Conservation (phyloP, 495 filamentous ascomycete species). For the Delitschia confertaspora region DNA sequence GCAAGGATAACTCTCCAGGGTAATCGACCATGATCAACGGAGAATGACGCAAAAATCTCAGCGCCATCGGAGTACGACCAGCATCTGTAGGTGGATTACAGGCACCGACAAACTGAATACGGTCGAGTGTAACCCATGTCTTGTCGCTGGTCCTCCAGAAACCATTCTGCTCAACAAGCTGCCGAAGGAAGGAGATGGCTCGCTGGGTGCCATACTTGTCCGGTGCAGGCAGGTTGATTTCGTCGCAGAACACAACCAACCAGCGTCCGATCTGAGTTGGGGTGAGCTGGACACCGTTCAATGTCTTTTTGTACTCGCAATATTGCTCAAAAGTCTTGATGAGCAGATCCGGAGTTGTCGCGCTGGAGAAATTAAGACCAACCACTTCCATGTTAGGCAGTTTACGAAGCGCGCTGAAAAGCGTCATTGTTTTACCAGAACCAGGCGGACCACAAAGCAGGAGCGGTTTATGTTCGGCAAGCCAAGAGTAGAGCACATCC, state of each 20-base stretch:
- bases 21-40: conserved; percentile 99
- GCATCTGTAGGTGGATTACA: conserved; percentile 99
- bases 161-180: conserved; percentile 95
- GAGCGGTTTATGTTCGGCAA: conserved; percentile 95
- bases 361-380: conserved; percentile 97
- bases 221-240: conserved; percentile 97
- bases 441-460: conserved; percentile 94
- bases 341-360: conserved; percentile 91
- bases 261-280: conserved; percentile 94
- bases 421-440: conserved; percentile 98
- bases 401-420: conserved; percentile 94
- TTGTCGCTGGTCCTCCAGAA: conserved; percentile 98
- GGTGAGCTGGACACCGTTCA: conserved; percentile 91
- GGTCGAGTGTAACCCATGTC: conserved; percentile 93
- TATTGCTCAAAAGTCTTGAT: conserved; percentile 99
- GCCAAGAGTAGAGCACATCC: conserved; percentile 96
- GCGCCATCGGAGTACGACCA: conserved; percentile 86
- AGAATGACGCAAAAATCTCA: conserved; percentile 87
- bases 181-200: conserved; percentile 91
- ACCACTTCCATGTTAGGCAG: conserved; percentile 98
- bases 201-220: conserved; percentile 97
- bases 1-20: conserved; percentile 85
- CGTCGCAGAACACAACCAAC: conserved; percentile 97
- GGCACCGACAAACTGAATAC: conserved; percentile 97
- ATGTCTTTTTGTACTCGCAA: conserved; percentile 96